phyloP scores from a whole-genome alignment of 2,329 filamentous ascomycete genomes.

The Colletotrichum sansevieriae region DNA sequence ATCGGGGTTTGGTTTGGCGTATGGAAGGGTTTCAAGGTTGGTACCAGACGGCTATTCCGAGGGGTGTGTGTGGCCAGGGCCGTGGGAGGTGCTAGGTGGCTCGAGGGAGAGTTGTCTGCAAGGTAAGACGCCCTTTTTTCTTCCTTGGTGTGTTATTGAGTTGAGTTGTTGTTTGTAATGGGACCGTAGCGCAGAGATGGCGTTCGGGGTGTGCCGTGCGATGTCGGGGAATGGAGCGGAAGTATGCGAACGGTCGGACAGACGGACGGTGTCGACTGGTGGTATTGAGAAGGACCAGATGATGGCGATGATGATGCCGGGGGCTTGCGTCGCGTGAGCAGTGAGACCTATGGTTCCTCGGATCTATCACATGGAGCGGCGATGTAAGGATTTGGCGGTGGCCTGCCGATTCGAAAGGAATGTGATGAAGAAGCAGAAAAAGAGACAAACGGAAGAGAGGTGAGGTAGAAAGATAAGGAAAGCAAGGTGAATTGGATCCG shows the following conservation, averaged over 20 bases:
- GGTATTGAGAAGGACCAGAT: constrained; percentile 26
- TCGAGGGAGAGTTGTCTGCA: constrained; percentile 11
- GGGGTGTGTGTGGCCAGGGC: constrained; percentile 15
- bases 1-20: constrained; percentile 35
- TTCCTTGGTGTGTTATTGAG: constrained; percentile 1
- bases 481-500: constrained; percentile 27
- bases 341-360: not conserved
- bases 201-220: constrained; percentile 21
- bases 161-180: constrained; percentile 9
- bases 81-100: constrained; percentile 10
- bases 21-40: constrained; percentile 38
- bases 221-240: constrained; percentile 16
- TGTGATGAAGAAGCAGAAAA: not conserved
- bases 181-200: constrained; percentile 36
- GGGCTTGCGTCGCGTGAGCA: constrained; percentile 36
- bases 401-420: not conserved
- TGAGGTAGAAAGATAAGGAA: not conserved
- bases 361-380: constrained; percentile 16
- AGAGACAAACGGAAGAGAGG: constrained; percentile 5
- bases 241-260: constrained; percentile 28
- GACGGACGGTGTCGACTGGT: constrained; percentile 19
- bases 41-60: constrained; percentile 23
- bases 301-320: constrained; percentile 25
- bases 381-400: constrained; percentile 19
- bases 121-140: constrained; percentile 4